phyloP scores from a whole-genome alignment of 345 rosid genomes.

The Corchorus olitorius region DNA sequence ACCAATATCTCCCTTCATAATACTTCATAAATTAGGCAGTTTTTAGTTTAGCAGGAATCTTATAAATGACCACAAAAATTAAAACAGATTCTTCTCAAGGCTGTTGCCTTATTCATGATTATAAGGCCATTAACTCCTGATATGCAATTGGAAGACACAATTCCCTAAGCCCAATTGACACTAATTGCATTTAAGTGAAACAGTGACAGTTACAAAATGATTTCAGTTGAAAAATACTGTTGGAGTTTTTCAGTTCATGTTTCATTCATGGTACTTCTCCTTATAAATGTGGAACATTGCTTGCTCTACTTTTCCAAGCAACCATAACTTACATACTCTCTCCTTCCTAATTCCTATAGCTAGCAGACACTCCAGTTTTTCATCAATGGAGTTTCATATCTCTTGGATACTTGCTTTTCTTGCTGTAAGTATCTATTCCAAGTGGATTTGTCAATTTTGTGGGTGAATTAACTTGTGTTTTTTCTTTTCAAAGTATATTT shows the following conservation, averaged over 20 bases:
- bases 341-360: neutral
- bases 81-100: neutral
- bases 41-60: constrained; percentile 19
- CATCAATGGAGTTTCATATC: constrained; percentile 37
- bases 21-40: constrained; percentile 42
- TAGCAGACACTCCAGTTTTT: no score
- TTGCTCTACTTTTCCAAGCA: constrained; percentile 18
- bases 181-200: constrained; percentile 33
- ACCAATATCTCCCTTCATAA: neutral
- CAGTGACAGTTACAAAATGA: constrained; percentile 47
- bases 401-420: constrained; percentile 36
- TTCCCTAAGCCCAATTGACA: constrained; percentile 21
- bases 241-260: neutral
- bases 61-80: constrained; percentile 16
- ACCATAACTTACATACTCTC: neutral
- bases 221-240: neutral
- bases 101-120: neutral
- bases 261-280: neutral
- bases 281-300: constrained; percentile 26
- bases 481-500: neutral
- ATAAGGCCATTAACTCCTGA: neutral
- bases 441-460: neutral
- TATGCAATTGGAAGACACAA: neutral
- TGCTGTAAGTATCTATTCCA: constrained; percentile 23
- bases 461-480: neutral